These are phyloP conservation scores for Datura wrightii DNA, from an alignment of 257 asterid genomes.

Conservation along the genomic window DNA sequence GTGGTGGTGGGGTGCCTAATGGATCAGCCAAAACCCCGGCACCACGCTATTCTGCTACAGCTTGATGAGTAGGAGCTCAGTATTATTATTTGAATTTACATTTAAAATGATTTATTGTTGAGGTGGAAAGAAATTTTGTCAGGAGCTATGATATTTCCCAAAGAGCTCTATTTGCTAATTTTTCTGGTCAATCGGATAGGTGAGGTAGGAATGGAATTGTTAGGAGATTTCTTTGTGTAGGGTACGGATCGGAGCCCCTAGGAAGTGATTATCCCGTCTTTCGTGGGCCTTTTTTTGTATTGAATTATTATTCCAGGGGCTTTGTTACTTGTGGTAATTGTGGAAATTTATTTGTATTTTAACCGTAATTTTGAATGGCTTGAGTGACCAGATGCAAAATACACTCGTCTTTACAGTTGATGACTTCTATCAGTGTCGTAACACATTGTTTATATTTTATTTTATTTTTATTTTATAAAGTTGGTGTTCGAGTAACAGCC, in stretches of 20 bases:
- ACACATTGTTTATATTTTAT: too few relatives aligned
- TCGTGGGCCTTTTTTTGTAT: slow-evolving; percentile 1
- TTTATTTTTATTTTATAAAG: too few relatives aligned
- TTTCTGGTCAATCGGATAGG: not conserved
- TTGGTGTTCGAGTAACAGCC: too few relatives aligned
- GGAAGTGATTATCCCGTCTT: not conserved
- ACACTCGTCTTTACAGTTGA: too few relatives aligned
- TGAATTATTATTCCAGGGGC: not conserved
- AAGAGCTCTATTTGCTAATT: slow-evolving; percentile 25
- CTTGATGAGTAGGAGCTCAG: slow-evolving; percentile 48
- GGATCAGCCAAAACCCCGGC: slow-evolving; percentile 55
- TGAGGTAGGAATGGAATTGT: slow-evolving; percentile 2
- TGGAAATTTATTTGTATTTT: not conserved
- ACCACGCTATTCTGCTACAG: slow-evolving; percentile 66
- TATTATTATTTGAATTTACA: slow-evolving; percentile 26
- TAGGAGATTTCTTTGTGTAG: slow-evolving; percentile 22
- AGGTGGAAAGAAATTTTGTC: slow-evolving; percentile 28
- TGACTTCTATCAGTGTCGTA: too few relatives aligned
- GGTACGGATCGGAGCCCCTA: not conserved
- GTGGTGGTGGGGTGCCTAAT: slow-evolving; percentile 57
- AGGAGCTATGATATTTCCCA: slow-evolving; percentile 16
- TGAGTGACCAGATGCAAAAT: too few relatives aligned
- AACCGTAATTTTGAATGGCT: too few relatives aligned
- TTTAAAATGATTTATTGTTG: not conserved
- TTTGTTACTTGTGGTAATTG: not conserved